phyloP scores from a whole-genome alignment of 2,329 filamentous ascomycete genomes.

The Sarocladium kiliense region DNA sequence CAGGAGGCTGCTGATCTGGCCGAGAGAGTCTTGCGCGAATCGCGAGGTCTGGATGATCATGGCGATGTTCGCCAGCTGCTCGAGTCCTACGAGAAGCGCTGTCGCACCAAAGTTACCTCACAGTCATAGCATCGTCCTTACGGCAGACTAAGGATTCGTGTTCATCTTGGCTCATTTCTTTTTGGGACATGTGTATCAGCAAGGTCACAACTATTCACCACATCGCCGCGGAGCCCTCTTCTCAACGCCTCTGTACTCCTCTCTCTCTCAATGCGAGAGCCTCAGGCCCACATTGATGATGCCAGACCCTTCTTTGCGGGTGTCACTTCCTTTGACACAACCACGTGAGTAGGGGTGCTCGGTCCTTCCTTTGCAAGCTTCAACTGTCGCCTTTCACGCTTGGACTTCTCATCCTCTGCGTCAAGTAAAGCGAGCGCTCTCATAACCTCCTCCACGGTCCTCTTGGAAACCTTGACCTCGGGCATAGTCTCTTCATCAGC shows the following conservation, averaged over 20 bases:
- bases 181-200: no score
- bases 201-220: neutral
- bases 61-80: conserved; percentile 36
- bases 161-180: no score
- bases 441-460: neutral
- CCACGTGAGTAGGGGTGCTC: no score
- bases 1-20: conserved; percentile 39
- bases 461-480: neutral
- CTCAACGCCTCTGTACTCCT: neutral
- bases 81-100: conserved; percentile 36
- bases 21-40: conserved; percentile 25
- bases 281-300: neutral
- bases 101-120: conserved; percentile 15
- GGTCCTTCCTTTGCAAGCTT: no score
- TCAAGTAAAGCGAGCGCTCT: neutral
- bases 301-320: neutral
- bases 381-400: no score
- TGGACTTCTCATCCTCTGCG: neutral
- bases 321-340: no score
- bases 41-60: conserved; percentile 30
- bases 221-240: neutral
- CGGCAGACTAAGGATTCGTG: no score
- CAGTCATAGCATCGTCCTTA: no score
- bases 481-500: neutral
- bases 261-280: no score